Base-by-base conservation (phyloP, 2,329 filamentous ascomycete genomes). In the Pseudocercospora fijiensis region DNA sequence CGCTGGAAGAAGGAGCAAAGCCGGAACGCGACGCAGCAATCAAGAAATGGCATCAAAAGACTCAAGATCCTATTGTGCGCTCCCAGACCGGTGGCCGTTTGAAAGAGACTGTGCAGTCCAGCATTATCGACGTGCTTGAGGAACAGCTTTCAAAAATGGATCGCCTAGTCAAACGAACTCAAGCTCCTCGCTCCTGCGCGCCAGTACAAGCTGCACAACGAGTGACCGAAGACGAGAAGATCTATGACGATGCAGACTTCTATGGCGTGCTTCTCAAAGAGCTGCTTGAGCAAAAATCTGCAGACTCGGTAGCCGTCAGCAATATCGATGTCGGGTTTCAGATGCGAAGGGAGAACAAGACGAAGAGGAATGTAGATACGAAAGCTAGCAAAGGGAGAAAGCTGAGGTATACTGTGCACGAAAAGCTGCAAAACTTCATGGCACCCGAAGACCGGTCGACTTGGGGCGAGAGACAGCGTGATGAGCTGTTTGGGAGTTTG, bases 351-450 rank as follows among this genome's bases (percentile, higher is more conserved):
- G 90, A 92, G 72, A 88, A 88, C 61, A 96, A 94, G 82, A 96
- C 89, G 63, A 90, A 90, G 78, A 90, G 91, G 74, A 85, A 88
- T 28, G 90, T 98, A 4, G 95, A 99, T 76, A 93, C 93, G 20
- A 95, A 93, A 76, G 95, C 95, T 0, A 96, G 91, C 76, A 98
- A 98, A 79, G 95, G 95, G 5, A 84, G 95, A 57, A 97, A 97
- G 81, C 86, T 99, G 84, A 85, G 92, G 43, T 99, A 94, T 78
- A 95, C 91, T 16, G 92, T 97, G 52, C 93, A 98, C 75, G 94
- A 98, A 81, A 98, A 98, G 81, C 78, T 99, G 73, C 91, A 96
- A 80, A 97, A 97, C 77, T 98, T 98, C 75, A 97, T 97, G 92
- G 93, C 93, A 10, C 88, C 92, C 0, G 92, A 97, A 76, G 90